Evolutionary conservation across 2,329 filamentous ascomycete genomes (phyloP).

Genomic region (Xylaria sp.): DNA sequence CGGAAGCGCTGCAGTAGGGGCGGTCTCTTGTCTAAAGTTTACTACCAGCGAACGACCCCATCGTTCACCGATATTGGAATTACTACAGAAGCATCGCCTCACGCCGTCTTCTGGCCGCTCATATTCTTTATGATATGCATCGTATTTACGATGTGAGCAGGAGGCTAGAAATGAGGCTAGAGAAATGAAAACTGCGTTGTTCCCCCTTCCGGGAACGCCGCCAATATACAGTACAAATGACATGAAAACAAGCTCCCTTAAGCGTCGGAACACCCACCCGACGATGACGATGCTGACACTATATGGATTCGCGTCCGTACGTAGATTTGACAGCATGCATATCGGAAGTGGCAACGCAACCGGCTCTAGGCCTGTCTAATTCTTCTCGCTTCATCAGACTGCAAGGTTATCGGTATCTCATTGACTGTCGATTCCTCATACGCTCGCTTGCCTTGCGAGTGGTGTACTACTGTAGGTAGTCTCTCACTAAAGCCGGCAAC

Average conservation of each 20-base stretch:
- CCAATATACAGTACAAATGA: background rate
- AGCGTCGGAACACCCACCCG: slow-evolving; percentile 30
- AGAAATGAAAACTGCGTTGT: background rate
- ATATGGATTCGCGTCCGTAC: slow-evolving; percentile 31
- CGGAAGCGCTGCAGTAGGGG: slow-evolving; percentile 42
- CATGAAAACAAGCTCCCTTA: slow-evolving; percentile 10
- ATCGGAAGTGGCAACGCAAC: slow-evolving; percentile 13
- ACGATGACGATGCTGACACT: slow-evolving; percentile 22
- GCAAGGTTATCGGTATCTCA: slow-evolving; percentile 30
- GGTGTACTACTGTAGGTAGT: background rate
- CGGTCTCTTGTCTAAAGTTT: slow-evolving; percentile 9
- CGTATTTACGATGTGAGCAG: background rate
- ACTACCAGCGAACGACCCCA: slow-evolving; percentile 10
- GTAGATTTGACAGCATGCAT: slow-evolving; percentile 8
- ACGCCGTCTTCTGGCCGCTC: background rate
- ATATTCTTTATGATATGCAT: background rate
- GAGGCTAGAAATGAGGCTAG: background rate
- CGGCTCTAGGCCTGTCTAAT: slow-evolving; percentile 26
- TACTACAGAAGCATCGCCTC: slow-evolving; percentile 21
- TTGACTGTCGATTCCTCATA: slow-evolving; percentile 17
- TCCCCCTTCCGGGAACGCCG: background rate
- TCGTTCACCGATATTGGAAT: slow-evolving; percentile 10
- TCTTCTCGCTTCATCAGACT: slow-evolving; percentile 20
- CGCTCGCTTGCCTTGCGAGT: slow-evolving; percentile 17
- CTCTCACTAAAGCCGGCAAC: slow-evolving; percentile 7